A percentile compares a stretch with the other conserved stretches of the same genome.
Evolutionary conservation across 805 yeast genomes (phyloP).

Genomic region (Cephaloascus albidus): DNA sequence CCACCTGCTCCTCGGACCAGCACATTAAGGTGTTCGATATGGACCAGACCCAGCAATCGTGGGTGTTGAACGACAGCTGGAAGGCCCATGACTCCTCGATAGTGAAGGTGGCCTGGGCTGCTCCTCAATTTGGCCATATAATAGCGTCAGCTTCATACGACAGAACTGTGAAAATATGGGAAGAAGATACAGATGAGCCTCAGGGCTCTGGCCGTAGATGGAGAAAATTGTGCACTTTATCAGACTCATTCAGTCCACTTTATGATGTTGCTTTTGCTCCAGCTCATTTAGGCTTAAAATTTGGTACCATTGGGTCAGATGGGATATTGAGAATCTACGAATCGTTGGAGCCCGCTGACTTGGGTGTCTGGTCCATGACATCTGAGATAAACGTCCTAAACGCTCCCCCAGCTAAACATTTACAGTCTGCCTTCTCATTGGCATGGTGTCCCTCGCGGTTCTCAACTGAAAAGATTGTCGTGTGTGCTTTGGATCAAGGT

Average conservation of each 20-base stretch:
- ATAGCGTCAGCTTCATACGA: slow-evolving; percentile 87
- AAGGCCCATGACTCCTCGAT: slow-evolving; percentile 90
- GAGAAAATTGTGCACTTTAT: slow-evolving; percentile 64
- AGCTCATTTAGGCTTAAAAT: slow-evolving; percentile 64
- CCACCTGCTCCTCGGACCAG: slow-evolving; percentile 93
- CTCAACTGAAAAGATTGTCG: slow-evolving; percentile 70
- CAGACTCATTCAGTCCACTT: slow-evolving; percentile 83
- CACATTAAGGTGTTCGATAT: slow-evolving; percentile 83
- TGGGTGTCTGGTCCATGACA: slow-evolving; percentile 72
- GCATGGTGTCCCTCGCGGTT: slow-evolving; percentile 90
- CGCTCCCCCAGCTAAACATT: slow-evolving; percentile 67
- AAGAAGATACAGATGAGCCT: slow-evolving; percentile 73
- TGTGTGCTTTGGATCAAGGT: slow-evolving; percentile 82
- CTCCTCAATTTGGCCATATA: slow-evolving; percentile 86
- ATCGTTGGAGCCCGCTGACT: slow-evolving; percentile 82
- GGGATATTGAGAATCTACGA: slow-evolving; percentile 82
- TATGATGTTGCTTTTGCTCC: slow-evolving; percentile 91
- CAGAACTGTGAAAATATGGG: slow-evolving; percentile 84
- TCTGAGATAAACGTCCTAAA: slow-evolving; percentile 60
- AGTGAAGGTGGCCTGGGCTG: slow-evolving; percentile 82
- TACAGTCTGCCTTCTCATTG: slow-evolving; percentile 78
- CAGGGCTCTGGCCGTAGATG: slow-evolving; percentile 78
- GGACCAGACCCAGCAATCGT: slow-evolving; percentile 53
- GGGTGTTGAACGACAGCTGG: slow-evolving; percentile 88
- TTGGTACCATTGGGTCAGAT: slow-evolving; percentile 86